Evolutionary conservation across 441 rosid genomes (phyloP).

Genomic region (Mallotus repandus): DNA sequence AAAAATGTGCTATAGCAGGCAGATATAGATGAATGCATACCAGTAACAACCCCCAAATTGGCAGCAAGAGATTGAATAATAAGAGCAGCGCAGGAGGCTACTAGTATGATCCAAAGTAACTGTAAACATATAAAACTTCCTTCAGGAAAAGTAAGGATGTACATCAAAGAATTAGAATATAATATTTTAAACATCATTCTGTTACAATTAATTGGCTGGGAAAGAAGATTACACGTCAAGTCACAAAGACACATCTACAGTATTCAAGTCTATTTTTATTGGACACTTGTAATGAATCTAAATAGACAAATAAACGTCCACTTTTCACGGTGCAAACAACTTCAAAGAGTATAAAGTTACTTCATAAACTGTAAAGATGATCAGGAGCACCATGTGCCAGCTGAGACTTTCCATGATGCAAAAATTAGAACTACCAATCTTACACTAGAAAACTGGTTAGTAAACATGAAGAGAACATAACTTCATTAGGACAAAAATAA

Average conservation of each 20-base stretch:
- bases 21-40: slow-evolving; percentile 25
- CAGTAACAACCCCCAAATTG: slow-evolving; percentile 94
- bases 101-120: slow-evolving; percentile 93
- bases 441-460: background rate
- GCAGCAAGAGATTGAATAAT: slow-evolving; percentile 91
- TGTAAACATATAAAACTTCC: slow-evolving; percentile 29
- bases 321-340: background rate
- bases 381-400: background rate
- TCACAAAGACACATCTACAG: background rate
- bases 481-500: slow-evolving; percentile 1
- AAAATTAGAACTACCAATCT: background rate
- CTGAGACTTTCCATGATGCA: background rate
- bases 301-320: background rate
- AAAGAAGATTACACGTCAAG: background rate
- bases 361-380: background rate
- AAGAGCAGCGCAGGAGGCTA: slow-evolving; percentile 94
- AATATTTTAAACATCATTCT: background rate
- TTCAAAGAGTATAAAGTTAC: background rate
- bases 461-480: background rate
- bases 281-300: background rate
- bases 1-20: background rate
- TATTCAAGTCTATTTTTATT: background rate
- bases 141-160: background rate
- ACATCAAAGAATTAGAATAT: background rate
- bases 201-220: background rate